These are phyloP conservation scores for Barnettozyma pratensis DNA, from an alignment of 805 yeast genomes.

Conservation along the genomic window DNA sequence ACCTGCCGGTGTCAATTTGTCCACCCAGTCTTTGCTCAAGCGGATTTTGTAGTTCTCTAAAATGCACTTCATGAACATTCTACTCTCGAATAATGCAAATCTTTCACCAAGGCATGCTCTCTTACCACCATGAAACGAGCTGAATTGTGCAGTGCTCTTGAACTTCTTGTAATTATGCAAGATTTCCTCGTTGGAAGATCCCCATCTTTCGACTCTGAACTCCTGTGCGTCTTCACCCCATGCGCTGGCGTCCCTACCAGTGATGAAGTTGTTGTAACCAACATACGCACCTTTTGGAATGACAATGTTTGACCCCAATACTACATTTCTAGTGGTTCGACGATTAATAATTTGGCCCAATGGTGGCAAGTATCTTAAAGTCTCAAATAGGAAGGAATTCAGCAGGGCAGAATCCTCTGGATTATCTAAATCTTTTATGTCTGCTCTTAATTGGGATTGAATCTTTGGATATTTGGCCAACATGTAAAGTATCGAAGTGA, in stretches of 20 bases:
- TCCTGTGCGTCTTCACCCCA: constrained; percentile 44
- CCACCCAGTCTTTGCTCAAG: constrained; percentile 41
- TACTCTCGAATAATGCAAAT: constrained; percentile 44
- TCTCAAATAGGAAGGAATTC: constrained; percentile 38
- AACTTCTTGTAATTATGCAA: constrained; percentile 34
- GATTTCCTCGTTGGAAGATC: constrained; percentile 33
- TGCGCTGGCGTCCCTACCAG: constrained; percentile 37
- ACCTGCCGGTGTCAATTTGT: constrained; percentile 51
- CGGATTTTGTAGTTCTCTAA: constrained; percentile 32
- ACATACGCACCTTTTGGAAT: constrained; percentile 49
- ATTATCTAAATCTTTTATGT: constrained; percentile 7
- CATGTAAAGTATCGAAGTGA: constrained; percentile 42
- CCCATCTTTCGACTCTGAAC: constrained; percentile 52
- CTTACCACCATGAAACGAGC: constrained; percentile 55
- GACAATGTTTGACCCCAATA: constrained; percentile 36
- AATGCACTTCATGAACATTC: constrained; percentile 33
- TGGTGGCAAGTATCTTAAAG: constrained; percentile 50
- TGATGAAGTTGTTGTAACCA: constrained; percentile 50
- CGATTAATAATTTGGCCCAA: constrained; percentile 52
- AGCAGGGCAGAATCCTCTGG: constrained; percentile 25
- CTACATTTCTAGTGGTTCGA: constrained; percentile 32
- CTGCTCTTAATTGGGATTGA: constrained; percentile 30
- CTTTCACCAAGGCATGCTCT: constrained; percentile 60
- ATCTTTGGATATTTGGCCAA: constrained; percentile 37
- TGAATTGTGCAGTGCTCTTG: constrained; percentile 40